phyloP scores from a whole-genome alignment of 2,329 filamentous ascomycete genomes.

The Neopestalotiopsis sp. region DNA sequence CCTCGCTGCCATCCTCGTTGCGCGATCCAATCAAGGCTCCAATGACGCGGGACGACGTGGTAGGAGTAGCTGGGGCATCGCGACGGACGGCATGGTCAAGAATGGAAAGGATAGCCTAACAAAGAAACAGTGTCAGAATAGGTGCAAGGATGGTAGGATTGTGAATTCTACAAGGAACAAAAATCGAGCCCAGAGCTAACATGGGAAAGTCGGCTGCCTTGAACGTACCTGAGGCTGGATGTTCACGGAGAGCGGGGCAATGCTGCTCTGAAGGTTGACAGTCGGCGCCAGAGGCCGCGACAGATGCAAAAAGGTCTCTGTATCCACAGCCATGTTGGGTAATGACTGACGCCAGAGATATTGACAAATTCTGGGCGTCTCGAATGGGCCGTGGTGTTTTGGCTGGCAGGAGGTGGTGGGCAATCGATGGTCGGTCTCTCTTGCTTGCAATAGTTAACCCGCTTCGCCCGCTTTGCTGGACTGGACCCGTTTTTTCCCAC shows the following conservation, averaged over 20 bases:
- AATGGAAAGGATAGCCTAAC: conserved; percentile 73
- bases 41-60: conserved; percentile 85
- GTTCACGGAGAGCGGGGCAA: conserved; percentile 89
- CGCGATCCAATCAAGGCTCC: conserved; percentile 92
- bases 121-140: background rate
- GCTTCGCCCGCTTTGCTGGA: conserved; percentile 11
- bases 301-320: conserved; percentile 91
- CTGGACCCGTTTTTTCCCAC: conserved; percentile 16
- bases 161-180: background rate
- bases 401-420: conserved; percentile 5
- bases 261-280: conserved; percentile 80
- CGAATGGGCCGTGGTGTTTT: conserved; percentile 12
- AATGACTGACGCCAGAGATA: conserved; percentile 22
- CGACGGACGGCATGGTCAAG: conserved; percentile 93
- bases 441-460: conserved; percentile 16
- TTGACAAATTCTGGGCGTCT: conserved; percentile 21
- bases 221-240: conserved; percentile 88
- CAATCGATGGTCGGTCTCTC: background rate
- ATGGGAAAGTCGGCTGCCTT: conserved; percentile 14
- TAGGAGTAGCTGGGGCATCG: conserved; percentile 72
- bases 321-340: conserved; percentile 77
- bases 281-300: conserved; percentile 88
- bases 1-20: conserved; percentile 95
- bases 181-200: background rate
- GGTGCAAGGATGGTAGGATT: background rate